phyloP scores from a whole-genome alignment of 768 basidiomycete genomes.

The Rhizopogon vinicolor region DNA sequence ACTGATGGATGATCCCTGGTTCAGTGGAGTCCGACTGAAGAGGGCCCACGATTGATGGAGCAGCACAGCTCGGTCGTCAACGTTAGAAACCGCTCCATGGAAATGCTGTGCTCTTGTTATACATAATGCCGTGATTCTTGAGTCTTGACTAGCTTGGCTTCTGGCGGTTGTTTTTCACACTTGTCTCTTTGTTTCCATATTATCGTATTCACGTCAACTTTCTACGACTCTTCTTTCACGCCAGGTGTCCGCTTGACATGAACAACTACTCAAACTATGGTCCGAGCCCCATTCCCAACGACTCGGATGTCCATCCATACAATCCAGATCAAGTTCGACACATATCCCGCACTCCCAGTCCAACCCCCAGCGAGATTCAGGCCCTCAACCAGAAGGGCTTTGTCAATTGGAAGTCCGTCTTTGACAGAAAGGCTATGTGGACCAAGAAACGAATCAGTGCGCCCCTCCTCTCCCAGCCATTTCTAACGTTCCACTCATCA shows the following conservation, averaged over 20 bases:
- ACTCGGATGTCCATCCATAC: background rate
- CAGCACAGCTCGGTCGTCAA: background rate
- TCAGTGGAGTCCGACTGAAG: no score
- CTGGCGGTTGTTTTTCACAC: conserved; percentile 2
- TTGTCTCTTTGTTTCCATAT: background rate
- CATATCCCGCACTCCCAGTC: conserved; percentile 49
- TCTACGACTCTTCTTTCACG: background rate
- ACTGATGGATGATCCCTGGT: no score
- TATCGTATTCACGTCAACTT: background rate
- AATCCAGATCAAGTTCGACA: conserved; percentile 12
- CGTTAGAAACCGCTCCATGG: background rate
- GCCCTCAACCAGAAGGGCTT: conserved; percentile 36
- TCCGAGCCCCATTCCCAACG: background rate
- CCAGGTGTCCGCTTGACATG: conserved; percentile 1
- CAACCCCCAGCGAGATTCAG: conserved; percentile 55
- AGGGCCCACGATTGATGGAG: background rate
- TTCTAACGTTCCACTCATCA: background rate
- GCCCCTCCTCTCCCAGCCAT: conserved; percentile 14
- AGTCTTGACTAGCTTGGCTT: background rate
- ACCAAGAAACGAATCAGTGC: conserved; percentile 53
- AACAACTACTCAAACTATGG: conserved; percentile 10
- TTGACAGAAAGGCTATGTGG: conserved; percentile 47
- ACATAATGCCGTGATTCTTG: background rate
- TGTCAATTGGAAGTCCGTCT: conserved; percentile 41
- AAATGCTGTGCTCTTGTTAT: background rate